Conservation (phyloP, 352 stramenopile species). For the Phytophthora meadii region DNA sequence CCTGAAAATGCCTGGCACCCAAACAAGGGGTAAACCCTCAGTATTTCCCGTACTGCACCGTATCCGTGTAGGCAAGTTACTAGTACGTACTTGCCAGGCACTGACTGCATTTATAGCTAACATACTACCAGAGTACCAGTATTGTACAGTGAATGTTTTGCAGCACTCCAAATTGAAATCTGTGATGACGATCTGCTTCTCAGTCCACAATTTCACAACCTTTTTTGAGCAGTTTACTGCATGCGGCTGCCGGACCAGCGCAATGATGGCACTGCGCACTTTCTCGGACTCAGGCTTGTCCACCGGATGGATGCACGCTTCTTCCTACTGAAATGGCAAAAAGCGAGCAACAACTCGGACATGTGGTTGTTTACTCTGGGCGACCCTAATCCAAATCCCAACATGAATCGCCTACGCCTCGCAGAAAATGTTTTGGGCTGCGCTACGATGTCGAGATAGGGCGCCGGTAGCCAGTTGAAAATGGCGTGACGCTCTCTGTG, state of each 20-base stretch:
- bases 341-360: constrained; percentile 14
- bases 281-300: constrained; percentile 9
- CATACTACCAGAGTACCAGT: background rate
- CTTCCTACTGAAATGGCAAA: constrained; percentile 33
- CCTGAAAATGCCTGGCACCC: background rate
- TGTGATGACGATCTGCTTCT: constrained; percentile 5
- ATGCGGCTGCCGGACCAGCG: constrained; percentile 13
- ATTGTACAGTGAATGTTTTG: background rate
- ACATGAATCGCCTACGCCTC: constrained; percentile 14
- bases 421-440: constrained; percentile 12
- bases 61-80: too few relatives aligned
- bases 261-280: constrained; percentile 20
- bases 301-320: constrained; percentile 22
- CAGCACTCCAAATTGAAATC: background rate
- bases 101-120: too few relatives aligned
- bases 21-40: background rate
- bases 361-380: constrained; percentile 23
- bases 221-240: constrained; percentile 29
- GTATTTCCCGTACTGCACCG: background rate
- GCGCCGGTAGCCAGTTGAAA: constrained; percentile 10
- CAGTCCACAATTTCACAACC: constrained; percentile 10
- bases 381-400: constrained; percentile 23
- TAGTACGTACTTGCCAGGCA: too few relatives aligned
- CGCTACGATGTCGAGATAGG: background rate
- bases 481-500: constrained; percentile 1